Base-by-base conservation (phyloP, 2,329 filamentous ascomycete species). In the Dactylonectria estremocensis region DNA sequence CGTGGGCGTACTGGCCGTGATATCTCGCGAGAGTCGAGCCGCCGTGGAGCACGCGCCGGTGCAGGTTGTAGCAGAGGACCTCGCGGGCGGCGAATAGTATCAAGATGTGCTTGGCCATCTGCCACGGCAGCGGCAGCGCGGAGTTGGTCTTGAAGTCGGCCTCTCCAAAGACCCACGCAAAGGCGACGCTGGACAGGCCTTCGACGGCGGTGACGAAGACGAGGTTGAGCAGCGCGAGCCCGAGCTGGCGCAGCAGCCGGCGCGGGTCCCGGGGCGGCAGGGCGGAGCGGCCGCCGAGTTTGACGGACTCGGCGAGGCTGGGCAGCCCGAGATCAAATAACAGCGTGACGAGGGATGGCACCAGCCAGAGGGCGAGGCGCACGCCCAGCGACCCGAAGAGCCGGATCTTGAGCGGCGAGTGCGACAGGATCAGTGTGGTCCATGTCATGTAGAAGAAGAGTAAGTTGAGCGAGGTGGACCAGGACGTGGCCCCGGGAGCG, bases 371-470 rank as follows among this genome's bases (percentile, higher is more conserved):
- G 5, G 93, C 71, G 10, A 91, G 65, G 48, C 93, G 91, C 55
- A 95, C 84, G 24, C 88, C 87, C 5, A 93, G 79, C 0, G 91
- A 91, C 62, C 91, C 93, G 59, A 93, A 84, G 1, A 96, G 79
- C 79, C 97, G 94, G 64, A 97, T 89, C 66, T 89, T 88, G 16
- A 96, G 84, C 0, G 93, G 90, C 1, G 91, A 86, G 75, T 97
- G 92, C 7, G 92, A 92, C 3, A 95, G 84, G 45, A 97, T 90
- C 35, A 98, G 87, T 0, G 93, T 95, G 6, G 90, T 90, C 95
- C 95, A 97, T 73, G 93, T 95, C 83, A 97, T 88, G 80, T 95
- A 95, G 81, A 97, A 96, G 84, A 97, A 95, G 69, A 97, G 83
- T 24, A 97, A 83, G 79, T 96, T 97, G 70, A 97, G 85, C 1